phyloP scores from a whole-genome alignment of 1,284 basidiomycete species.

The Entoloma clypeatum region DNA sequence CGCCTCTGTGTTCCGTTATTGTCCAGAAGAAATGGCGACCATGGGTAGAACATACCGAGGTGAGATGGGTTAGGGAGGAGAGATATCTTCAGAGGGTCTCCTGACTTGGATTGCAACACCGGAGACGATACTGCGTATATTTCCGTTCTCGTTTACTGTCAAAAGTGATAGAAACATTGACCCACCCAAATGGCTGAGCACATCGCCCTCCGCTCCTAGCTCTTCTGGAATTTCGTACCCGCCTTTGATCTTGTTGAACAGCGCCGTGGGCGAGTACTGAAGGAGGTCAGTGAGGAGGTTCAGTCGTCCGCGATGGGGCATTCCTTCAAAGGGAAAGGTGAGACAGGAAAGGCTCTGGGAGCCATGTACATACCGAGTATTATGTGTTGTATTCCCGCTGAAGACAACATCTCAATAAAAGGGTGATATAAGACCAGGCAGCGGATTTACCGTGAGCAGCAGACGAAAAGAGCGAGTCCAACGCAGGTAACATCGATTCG shows the following conservation, averaged over 20 bases:
- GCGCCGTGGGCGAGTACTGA: conserved; percentile 56
- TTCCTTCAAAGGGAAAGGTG: conserved; percentile 36
- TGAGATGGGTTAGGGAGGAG: conserved; percentile 88
- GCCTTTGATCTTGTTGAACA: conserved; percentile 87
- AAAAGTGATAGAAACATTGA: conserved; percentile 9
- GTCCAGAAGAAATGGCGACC: neutral
- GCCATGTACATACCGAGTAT: conserved; percentile 44
- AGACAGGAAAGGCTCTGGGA: neutral
- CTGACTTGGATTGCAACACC: conserved; percentile 48
- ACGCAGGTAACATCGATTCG: conserved; percentile 85
- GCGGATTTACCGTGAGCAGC: conserved; percentile 52
- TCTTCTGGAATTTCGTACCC: conserved; percentile 68
- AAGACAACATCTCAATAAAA: neutral
- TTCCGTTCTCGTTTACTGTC: neutral
- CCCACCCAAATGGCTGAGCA: conserved; percentile 77
- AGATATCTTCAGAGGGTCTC: conserved; percentile 62
- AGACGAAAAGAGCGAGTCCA: conserved; percentile 70
- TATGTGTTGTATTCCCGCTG: conserved; percentile 68
- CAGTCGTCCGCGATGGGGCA: conserved; percentile 86
- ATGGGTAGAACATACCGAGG: conserved; percentile 46
- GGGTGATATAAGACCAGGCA: neutral
- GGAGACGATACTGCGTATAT: conserved; percentile 55
- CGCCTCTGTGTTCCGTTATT: conserved; percentile 52
- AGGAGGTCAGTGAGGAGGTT: conserved; percentile 83
- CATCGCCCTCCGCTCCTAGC: conserved; percentile 74